A percentile compares a stretch with the other conserved stretches of the same genome.
Evolutionary conservation across 441 rosid genomes (phyloP).

Genomic region (Capsella rubella): DNA sequence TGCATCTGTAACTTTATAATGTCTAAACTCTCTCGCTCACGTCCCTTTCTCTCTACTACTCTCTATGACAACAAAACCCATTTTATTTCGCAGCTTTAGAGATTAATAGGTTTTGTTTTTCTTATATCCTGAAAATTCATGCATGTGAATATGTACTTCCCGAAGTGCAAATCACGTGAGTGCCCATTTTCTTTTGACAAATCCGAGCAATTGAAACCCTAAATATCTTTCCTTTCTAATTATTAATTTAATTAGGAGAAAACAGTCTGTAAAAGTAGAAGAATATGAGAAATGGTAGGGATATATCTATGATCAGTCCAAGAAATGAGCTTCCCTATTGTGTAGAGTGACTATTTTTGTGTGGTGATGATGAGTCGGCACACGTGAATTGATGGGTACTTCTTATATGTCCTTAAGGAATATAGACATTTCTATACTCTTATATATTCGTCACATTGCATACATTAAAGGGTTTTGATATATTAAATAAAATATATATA

Average conservation of each 20-base stretch:
- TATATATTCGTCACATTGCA: slow-evolving; percentile 27
- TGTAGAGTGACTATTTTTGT: slow-evolving; percentile 25
- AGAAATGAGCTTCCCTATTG: slow-evolving; percentile 28
- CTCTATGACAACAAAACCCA: slow-evolving; percentile 33
- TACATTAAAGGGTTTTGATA: too few relatives aligned
- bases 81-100: slow-evolving; percentile 47
- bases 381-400: slow-evolving; percentile 48
- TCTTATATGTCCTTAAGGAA: slow-evolving; percentile 32
- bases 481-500: too few relatives aligned
- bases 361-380: slow-evolving; percentile 38
- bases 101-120: slow-evolving; percentile 49
- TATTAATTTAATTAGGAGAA: slow-evolving; percentile 7
- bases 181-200: slow-evolving; percentile 36
- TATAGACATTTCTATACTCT: slow-evolving; percentile 29
- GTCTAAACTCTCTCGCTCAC: slow-evolving; percentile 31
- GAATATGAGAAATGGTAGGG: slow-evolving; percentile 20
- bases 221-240: slow-evolving; percentile 14
- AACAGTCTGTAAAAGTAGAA: slow-evolving; percentile 31
- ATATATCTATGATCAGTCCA: slow-evolving; percentile 19
- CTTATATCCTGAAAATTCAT: slow-evolving; percentile 39
- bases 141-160: slow-evolving; percentile 90
- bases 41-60: slow-evolving; percentile 35
- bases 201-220: slow-evolving; percentile 37
- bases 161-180: slow-evolving; percentile 70
- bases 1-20: slow-evolving; percentile 17